Evolutionary conservation across 2,329 filamentous ascomycete species (phyloP), one percentile per base, ranked within the genome.

Genomic region (Claviceps arundinis): DNA sequence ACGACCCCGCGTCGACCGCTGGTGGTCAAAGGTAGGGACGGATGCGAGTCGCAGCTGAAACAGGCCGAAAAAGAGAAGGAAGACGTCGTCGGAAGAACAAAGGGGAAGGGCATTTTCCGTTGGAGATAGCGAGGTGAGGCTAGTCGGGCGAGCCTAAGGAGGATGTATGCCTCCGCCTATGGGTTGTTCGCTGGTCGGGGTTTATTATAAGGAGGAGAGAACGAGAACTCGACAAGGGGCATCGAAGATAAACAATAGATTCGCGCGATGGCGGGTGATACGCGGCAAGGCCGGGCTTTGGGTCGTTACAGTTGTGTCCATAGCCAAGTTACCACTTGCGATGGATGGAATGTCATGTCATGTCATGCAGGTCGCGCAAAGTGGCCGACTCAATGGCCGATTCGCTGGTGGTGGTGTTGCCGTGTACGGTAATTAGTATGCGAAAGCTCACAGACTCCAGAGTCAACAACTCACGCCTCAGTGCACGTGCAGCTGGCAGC

Each of bases 21-120:
- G 22, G 89, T 84, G 51, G 80, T 79, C 60, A 91, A 79, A 24
- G 89, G 88, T 43, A 98, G 76, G 0, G 91, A 95, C 3, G 93
- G 91, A 68, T 97, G 91, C 2, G 88, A 89, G 57, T 83, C 80
- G 62, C 86, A 91, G 60, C 72, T 78, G 68, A 95, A 84, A 67
- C 76, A 85, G 40, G 84, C 75, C 22, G 87, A 85, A 64, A 95
- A 91, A 50, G 87, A 84, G 63, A 95, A 84, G 51, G 85, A 80
- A 37, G 89, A 95, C 5, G 91, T 96, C 1, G 91, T 97, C 2
- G 93, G 90, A 37, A 97, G 80, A 11, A 80, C 72, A 63, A 95
- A 96, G 13, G 87, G 85, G 64, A 87, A 97, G 37, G 91, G 90
- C 93, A 97, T 97, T 43, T 61, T 70, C 58, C 5, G 43, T 34